Evolutionary conservation across 2,329 filamentous ascomycete species (phyloP), one percentile per base, ranked within the genome.

Genomic region (Sclerotiophoma versabilis): DNA sequence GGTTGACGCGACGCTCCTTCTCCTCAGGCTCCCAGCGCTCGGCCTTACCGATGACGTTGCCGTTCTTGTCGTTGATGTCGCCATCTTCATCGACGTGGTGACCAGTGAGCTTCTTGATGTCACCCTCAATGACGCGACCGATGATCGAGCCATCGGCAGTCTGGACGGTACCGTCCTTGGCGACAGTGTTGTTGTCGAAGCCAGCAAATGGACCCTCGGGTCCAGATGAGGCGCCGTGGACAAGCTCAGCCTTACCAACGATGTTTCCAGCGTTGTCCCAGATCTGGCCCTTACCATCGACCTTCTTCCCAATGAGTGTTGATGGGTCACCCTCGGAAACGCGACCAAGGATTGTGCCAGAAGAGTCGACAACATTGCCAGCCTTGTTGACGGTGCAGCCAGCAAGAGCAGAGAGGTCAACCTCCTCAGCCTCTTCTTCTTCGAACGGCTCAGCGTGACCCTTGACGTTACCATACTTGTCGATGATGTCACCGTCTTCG

Each of bases 401-500:
- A 49, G 82, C 83, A 33, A 87, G 80, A n/a, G 79, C 74, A 19
- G 83, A 85, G n/a, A 86, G 76, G 60, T 87, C 84, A 8, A 77
- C 80, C 62, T 79, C 77, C 50, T 70, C 75, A 34, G 73, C 77
- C 65, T 83, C 83, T 51, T 75, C 75, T 56, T 79, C 76, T 55
- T 83, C 78, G 48, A 80, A 85, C 4, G 81, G 83, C 67, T 84
- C 83, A n/a, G 80, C 82, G 53, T 83, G 82, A 26, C 83, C 83
- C 73, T 84, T 84, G 61, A 83, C 79, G 55, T 84, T 85, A 52
- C 84, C 86, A 68, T 91, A 92, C 72, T 86, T 87, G 79, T 95
- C 91, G 50, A 90, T 81, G 26, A 96, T 86, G 52, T 95, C 91
- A 30, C 91, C 91, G 59, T 96, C 91, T 58, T 91, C 87, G 52